These are phyloP conservation scores for Dimocarpus longan DNA, from an alignment of 345 rosid species.

Conservation along the genomic window DNA sequence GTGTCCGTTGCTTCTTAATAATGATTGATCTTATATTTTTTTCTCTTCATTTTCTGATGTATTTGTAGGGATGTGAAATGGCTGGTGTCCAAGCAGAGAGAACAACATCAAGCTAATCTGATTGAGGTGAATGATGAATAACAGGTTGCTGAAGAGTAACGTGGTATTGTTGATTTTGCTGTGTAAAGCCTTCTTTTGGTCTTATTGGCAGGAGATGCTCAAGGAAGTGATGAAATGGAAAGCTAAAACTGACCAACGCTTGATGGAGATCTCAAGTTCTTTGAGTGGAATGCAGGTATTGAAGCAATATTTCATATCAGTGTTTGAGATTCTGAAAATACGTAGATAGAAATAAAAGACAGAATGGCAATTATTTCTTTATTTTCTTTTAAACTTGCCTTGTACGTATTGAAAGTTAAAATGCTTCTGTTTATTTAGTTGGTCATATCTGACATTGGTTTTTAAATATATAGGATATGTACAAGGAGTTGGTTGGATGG, in stretches of 20 bases:
- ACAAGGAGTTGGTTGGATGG: conserved; percentile 61
- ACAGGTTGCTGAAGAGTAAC: conserved; percentile 7
- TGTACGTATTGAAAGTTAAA: neutral
- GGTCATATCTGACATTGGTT: conserved; percentile 2
- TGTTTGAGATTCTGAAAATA: conserved; percentile 6
- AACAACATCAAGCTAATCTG: conserved; percentile 46
- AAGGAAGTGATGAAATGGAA: conserved; percentile 66
- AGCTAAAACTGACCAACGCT: conserved; percentile 56
- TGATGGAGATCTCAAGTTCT: conserved; percentile 65
- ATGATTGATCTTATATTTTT: neutral
- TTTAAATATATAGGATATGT: conserved; percentile 48
- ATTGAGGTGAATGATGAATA: conserved; percentile 52
- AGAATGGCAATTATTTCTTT: neutral
- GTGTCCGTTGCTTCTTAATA: neutral
- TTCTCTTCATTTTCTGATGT: conserved; percentile 17
- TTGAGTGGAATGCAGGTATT: conserved; percentile 73
- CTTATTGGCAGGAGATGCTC: conserved; percentile 46
- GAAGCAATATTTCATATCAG: neutral
- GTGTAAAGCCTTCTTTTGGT: neutral
- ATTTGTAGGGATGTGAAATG: conserved; percentile 59
- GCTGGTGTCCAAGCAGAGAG: conserved; percentile 50
- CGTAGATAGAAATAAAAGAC: neutral
- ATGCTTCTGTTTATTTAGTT: neutral
- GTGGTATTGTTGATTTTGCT: neutral
- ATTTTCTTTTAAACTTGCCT: neutral